A percentile compares a stretch with the other conserved stretches of the same genome.
Evolutionary conservation across 148 eudicot genomes (phyloP).

Genomic region (Silene conica): DNA sequence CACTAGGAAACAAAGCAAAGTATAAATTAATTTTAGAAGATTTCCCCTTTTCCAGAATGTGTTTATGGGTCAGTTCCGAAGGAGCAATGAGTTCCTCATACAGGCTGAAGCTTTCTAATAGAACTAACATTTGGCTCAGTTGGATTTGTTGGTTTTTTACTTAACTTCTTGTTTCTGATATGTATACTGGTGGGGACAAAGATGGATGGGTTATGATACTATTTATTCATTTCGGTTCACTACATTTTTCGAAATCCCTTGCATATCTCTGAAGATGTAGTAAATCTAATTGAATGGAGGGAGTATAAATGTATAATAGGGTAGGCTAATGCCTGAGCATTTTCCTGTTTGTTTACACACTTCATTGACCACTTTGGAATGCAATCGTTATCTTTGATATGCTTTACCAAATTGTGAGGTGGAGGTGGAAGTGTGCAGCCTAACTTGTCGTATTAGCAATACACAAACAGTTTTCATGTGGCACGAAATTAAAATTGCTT

Average conservation of each 20-base stretch:
- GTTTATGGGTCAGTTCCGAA: neutral
- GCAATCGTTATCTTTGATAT: too few relatives aligned
- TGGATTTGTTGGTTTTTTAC: neutral
- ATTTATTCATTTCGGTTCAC: neutral
- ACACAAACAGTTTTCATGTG: too few relatives aligned
- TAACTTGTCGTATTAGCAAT: too few relatives aligned
- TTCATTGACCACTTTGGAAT: too few relatives aligned
- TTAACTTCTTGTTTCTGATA: neutral
- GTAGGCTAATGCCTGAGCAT: neutral
- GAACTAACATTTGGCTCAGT: neutral
- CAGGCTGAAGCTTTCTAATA: neutral
- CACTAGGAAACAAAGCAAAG: neutral
- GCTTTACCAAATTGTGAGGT: too few relatives aligned
- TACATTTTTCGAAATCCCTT: too few relatives aligned
- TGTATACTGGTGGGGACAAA: neutral
- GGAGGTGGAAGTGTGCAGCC: too few relatives aligned
- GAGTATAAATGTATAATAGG: neutral
- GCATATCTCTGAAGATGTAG: neutral
- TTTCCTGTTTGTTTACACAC: too few relatives aligned
- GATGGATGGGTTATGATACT: neutral
- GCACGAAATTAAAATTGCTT: too few relatives aligned
- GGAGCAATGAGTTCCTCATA: neutral
- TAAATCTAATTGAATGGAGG: neutral
- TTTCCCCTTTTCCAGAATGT: neutral
- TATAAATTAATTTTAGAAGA: neutral